Evolutionary conservation across 805 yeast genomes (phyloP).

Genomic region (Pichia cephalocereana): DNA sequence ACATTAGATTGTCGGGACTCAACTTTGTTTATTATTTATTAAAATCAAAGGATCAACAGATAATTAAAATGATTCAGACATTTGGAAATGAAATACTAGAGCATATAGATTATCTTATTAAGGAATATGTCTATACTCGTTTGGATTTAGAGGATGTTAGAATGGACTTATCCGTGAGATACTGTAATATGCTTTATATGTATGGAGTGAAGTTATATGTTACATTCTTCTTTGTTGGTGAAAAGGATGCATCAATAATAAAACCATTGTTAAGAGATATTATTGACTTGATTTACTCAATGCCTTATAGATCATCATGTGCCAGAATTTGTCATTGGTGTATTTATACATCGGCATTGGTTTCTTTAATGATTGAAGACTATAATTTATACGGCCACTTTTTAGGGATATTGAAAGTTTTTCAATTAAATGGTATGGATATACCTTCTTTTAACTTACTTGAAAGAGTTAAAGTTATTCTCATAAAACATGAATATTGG

Average conservation of each 20-base stretch:
- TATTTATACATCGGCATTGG: slow-evolving; percentile 3
- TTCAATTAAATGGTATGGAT: slow-evolving; percentile 7
- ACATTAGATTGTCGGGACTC: slow-evolving; percentile 6
- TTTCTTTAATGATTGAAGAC: slow-evolving; percentile 4
- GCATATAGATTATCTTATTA: neutral
- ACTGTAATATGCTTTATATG: slow-evolving; percentile 5
- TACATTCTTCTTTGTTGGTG: slow-evolving; percentile 3
- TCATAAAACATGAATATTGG: neutral
- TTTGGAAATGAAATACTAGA: neutral
- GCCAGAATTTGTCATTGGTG: slow-evolving; percentile 6
- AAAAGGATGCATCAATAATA: neutral
- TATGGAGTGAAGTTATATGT: slow-evolving; percentile 5
- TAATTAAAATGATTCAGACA: neutral
- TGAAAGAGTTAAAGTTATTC: neutral
- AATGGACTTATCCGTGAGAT: slow-evolving; percentile 8
- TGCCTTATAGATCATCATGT: slow-evolving; percentile 8
- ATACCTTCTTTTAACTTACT: slow-evolving; percentile 4
- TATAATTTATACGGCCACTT: slow-evolving; percentile 4
- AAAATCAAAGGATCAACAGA: neutral
- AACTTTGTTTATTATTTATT: slow-evolving; percentile 6
- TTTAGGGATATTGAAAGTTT: neutral
- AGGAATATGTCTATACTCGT: slow-evolving; percentile 1
- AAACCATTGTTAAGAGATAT: slow-evolving; percentile 2
- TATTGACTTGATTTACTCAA: slow-evolving; percentile 6
- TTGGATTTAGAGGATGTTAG: slow-evolving; percentile 1